These are phyloP conservation scores for Castanospermum australe DNA, from an alignment of 306 rosid species.

Conservation along the genomic window DNA sequence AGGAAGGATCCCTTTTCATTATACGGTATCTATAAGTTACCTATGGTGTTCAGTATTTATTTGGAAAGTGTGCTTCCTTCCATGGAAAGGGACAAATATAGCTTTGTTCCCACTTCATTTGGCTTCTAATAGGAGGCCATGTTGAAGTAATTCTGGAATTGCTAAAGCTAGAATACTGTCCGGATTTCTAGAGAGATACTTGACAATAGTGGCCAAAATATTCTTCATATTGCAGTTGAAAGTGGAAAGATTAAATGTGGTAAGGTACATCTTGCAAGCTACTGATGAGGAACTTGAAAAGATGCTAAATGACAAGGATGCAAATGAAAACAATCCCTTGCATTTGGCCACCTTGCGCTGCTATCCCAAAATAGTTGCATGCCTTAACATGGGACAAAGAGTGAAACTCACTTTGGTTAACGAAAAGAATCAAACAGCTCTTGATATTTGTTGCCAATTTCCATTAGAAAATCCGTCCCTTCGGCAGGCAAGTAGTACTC, in stretches of 20 bases:
- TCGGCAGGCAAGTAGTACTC: not conserved
- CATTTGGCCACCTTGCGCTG: no score
- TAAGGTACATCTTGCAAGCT: no score
- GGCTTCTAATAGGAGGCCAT: not conserved
- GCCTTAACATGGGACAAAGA: no score
- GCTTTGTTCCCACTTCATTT: not conserved
- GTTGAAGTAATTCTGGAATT: not conserved
- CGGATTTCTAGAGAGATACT: not conserved
- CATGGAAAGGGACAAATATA: not conserved
- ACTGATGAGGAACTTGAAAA: no score
- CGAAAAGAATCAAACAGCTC: no score
- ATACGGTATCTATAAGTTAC: constrained; percentile 16
- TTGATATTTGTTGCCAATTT: no score
- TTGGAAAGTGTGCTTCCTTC: not conserved
- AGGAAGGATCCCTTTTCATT: not conserved
- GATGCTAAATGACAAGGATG: no score
- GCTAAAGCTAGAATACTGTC: not conserved
- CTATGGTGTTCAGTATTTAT: not conserved
- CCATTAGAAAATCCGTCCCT: not conserved
- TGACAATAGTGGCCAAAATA: not conserved
- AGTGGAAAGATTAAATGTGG: not conserved
- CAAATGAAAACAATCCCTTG: no score
- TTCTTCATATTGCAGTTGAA: not conserved
- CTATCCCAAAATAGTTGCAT: no score
- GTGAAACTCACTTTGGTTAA: no score